These are phyloP conservation scores for Neonectria magnoliae DNA, from an alignment of 2,329 filamentous ascomycete genomes.

Conservation along the genomic window DNA sequence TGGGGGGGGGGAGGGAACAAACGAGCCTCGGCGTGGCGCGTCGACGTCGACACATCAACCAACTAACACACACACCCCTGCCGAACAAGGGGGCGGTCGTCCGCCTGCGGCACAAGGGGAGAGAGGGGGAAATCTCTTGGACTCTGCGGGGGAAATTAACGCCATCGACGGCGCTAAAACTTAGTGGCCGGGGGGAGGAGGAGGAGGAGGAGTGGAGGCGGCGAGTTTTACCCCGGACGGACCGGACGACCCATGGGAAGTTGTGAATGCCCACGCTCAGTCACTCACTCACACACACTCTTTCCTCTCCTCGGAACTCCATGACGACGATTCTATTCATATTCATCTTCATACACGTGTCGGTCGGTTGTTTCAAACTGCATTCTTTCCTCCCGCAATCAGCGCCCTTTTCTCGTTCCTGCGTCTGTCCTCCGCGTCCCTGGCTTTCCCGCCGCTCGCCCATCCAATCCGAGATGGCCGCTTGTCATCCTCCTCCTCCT, in stretches of 20 bases:
- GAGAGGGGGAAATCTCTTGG: conserved; percentile 15
- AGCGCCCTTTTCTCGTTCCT: conserved; percentile 14
- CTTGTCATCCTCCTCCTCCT: not conserved
- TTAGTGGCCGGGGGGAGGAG: not conserved
- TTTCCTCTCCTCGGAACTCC: not conserved
- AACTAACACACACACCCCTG: too few species aligned
- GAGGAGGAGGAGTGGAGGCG: too few species aligned
- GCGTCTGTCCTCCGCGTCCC: conserved; percentile 14
- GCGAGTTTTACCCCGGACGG: conserved; percentile 29
- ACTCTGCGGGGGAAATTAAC: conserved; percentile 36
- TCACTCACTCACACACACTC: too few species aligned
- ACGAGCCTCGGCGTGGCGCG: conserved; percentile 34
- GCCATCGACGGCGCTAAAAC: conserved; percentile 15
- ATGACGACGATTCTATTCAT: conserved; percentile 7
- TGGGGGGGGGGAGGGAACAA: not conserved
- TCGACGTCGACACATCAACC: too few species aligned
- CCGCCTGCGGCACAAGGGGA: conserved; percentile 21
- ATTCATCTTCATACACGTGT: not conserved
- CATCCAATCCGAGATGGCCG: conserved; percentile 1
- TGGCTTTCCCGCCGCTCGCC: conserved; percentile 8
- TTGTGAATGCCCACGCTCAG: not conserved
- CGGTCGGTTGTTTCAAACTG: not conserved
- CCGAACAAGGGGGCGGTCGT: conserved; percentile 21
- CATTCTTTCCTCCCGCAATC: not conserved
- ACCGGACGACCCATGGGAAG: conserved; percentile 12